Evolutionary conservation across 1,284 basidiomycete species (phyloP), one percentile per base, ranked within the genome.

Genomic region (Pseudomicrostroma phylloplanum): DNA sequence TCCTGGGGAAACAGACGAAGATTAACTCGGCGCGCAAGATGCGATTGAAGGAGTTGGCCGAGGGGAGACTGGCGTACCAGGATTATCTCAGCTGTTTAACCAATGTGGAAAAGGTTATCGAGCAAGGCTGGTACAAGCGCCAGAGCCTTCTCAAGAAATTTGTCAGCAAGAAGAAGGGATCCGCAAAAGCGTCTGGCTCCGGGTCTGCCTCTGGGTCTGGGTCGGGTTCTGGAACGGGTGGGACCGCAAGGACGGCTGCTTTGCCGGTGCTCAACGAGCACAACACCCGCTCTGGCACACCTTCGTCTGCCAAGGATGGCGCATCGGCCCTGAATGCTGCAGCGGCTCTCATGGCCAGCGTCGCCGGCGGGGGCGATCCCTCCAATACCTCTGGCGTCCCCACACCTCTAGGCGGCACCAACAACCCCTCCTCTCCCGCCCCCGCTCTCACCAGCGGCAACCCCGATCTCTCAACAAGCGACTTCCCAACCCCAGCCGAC

Each of bases 41-140:
- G 25, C 87, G 89, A 0, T 84, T 97, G 1, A 85, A 84, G 21
- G 82, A 84, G 19, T 85, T 92, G 64, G 91, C 91, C n/a, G 86
- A 87, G 67, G 89, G 91, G 70, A 85, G 92, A 19, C 84, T 97
- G 55, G 92, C 88, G 2, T 91, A 90, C 78, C 89, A 91, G 76
- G 71, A 76, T 56, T 72, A 72, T 55, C 63, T 71, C 41, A 67
- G 64, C 6, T 76, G 73, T 59, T 65, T 79, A 36, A 66, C 67
- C 58, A 68, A 73, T n/a, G 65, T 72, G 13, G 77, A 79, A 30
- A 76, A 72, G 60, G 76, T 78, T 59, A 73, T 79, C 53, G 77
- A 79, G 65, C 51, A 66, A 19, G 68, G 69, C 6, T 79, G 77
- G 77, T 70, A 65, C 17, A 75, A 74, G 66, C 63, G 77, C 1